Conservation (phyloP, 768 basidiomycete genomes). For the Boletales sp. region DNA sequence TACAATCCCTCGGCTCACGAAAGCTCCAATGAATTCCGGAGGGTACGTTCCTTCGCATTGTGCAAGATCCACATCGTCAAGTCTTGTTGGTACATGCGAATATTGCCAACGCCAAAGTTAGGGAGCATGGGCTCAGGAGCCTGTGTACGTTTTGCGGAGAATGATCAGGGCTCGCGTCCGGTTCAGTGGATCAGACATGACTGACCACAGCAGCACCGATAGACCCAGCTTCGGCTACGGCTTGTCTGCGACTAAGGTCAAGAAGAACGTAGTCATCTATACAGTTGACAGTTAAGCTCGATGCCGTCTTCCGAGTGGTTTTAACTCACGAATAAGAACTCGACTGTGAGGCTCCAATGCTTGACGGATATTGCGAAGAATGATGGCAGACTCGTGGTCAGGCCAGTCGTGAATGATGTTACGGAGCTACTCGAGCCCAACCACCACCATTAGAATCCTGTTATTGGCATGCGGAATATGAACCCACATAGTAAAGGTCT, state of each 20-base stretch:
- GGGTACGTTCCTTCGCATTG: conserved; percentile 33
- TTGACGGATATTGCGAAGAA: conserved; percentile 22
- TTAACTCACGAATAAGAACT: conserved; percentile 28
- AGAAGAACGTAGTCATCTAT: conserved; percentile 24
- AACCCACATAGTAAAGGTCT: conserved; percentile 33
- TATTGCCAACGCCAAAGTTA: conserved; percentile 31
- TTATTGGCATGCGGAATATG: not conserved
- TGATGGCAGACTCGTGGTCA: conserved; percentile 16
- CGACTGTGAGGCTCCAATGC: conserved; percentile 22
- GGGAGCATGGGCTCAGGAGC: conserved; percentile 33
- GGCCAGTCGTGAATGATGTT: conserved; percentile 29
- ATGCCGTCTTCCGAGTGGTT: not conserved
- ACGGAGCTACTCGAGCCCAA: conserved; percentile 7
- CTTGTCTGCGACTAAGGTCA: conserved; percentile 14
- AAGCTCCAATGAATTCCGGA: conserved; percentile 26
- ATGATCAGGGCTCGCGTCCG: not conserved
- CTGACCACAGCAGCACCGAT: conserved; percentile 16
- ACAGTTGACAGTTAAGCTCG: not conserved
- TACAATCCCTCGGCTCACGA: conserved; percentile 15
- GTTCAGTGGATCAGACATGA: not conserved
- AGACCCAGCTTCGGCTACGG: conserved; percentile 7
- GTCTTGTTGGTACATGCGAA: conserved; percentile 29
- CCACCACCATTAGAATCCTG: not conserved
- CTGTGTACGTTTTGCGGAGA: conserved; percentile 8
- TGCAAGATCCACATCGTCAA: conserved; percentile 27